Evolutionary conservation across 345 rosid species (phyloP), one percentile per base, ranked within the genome.

Genomic region (Cardiospermum halicacabum): DNA sequence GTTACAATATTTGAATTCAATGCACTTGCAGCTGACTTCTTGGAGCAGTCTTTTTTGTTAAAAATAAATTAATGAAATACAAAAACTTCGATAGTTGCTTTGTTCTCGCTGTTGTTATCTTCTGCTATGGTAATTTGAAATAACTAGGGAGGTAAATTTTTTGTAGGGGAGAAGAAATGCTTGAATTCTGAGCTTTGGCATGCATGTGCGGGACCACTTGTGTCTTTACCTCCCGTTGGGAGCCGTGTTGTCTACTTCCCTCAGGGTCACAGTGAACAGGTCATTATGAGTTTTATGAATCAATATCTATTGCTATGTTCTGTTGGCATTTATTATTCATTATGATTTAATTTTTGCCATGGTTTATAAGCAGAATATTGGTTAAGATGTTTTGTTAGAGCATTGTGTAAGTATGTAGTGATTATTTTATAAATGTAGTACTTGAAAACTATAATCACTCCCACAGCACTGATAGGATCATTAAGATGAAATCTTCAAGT

Each of bases 261-360:
- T 21, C 97, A 91, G 75, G 97, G 97, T 67, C 97, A 91, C 74
- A 88, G 97, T 51, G 97, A 91, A 76, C 97, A 91, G 88, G 97
- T 86, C 53, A 24, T 49, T 39, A 2, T 15, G n/a, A 3, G 40
- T 53, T 72, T 69, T n/a, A n/a, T n/a, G n/a, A n/a, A 24, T 56
- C 56, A 2, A n/a, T 0, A 1, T 54, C 7, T 40, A 11, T 12
- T 26, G 51, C 9, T 31, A 19, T 48, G 27, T 30, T 49, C 56
- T 5, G 10, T 62, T 62, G 28, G 30, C 25, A 28, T 62, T 62
- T 62, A 11, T 48, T 62, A 49, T 32, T 12, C 10, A 21, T 2
- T 48, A 47, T 15, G 49, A 19, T 31, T 3, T 7, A 37, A 26
- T 28, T 8, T 22, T 45, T 10, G 3, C 12, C 21, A 25, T 63